Evolutionary conservation across 2,329 filamentous ascomycete genomes (phyloP).

Genomic region (Diaporthe nobilis): DNA sequence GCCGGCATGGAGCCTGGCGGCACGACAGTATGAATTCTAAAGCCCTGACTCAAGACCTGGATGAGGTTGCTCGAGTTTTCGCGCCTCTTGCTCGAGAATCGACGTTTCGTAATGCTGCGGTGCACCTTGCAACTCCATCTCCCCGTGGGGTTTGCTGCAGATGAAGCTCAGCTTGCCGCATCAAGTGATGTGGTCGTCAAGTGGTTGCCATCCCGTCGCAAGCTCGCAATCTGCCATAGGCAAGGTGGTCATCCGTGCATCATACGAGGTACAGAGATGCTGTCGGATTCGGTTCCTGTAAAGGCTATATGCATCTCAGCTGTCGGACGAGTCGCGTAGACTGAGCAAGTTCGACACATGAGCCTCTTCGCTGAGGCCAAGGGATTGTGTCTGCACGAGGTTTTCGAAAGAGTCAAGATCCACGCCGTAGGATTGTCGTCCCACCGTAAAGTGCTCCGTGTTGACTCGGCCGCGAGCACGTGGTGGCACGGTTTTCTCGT

Average conservation of each 20-base stretch:
- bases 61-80: not conserved
- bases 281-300: not conserved
- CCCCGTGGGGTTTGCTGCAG: conserved; percentile 22
- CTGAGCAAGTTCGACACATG: not conserved
- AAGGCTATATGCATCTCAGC: not conserved
- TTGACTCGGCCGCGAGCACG: conserved; percentile 19
- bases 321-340: not conserved
- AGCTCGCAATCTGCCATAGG: not conserved
- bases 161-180: not conserved
- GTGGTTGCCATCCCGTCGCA: not conserved
- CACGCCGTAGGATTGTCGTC: not conserved
- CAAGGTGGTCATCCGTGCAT: not conserved
- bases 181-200: conserved; percentile 21
- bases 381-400: not conserved
- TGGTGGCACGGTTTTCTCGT: not conserved
- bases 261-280: not conserved
- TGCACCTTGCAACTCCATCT: not conserved
- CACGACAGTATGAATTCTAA: not conserved
- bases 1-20: not conserved
- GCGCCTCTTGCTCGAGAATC: not conserved
- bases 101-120: not conserved
- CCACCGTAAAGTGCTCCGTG: not conserved
- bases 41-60: conserved; percentile 1
- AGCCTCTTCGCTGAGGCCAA: not conserved
- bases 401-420: conserved; percentile 18